phyloP scores from a whole-genome alignment of 129 eudicot species.

The Erigeron canadensis region DNA sequence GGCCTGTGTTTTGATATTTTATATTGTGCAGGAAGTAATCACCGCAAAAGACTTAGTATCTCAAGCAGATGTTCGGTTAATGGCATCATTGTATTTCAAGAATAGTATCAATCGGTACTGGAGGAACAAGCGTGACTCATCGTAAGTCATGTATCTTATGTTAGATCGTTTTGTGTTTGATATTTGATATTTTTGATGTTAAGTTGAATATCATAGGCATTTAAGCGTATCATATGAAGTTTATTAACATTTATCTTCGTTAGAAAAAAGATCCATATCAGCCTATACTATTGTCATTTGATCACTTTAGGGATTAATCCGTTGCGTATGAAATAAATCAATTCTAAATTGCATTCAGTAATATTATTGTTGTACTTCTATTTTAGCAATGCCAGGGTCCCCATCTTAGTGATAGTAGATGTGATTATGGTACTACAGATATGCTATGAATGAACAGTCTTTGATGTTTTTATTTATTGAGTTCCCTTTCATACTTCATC shows the following conservation, averaged over 20 bases:
- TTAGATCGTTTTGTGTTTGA: neutral
- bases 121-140: slow-evolving; percentile 73
- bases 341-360: neutral
- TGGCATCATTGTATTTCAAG: slow-evolving; percentile 92
- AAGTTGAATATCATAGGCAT: slow-evolving; percentile 12
- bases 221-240: slow-evolving; percentile 9
- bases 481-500: slow-evolving; percentile 3
- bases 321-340: neutral
- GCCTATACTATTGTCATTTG: neutral
- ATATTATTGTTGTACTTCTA: neutral
- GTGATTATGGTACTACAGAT: slow-evolving; percentile 4
- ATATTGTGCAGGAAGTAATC: slow-evolving; percentile 77
- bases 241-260: neutral
- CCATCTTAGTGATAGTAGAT: neutral
- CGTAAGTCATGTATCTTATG: slow-evolving; percentile 40
- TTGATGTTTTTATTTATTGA: slow-evolving; percentile 5
- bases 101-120: slow-evolving; percentile 76
- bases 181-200: slow-evolving; percentile 7
- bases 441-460: neutral
- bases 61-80: slow-evolving; percentile 75
- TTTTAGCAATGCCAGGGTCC: neutral
- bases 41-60: slow-evolving; percentile 63
- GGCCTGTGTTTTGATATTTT: neutral
- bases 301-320: neutral
- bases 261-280: neutral